Evolutionary conservation across 2,329 filamentous ascomycete genomes (phyloP), one percentile per base, ranked within the genome.

Genomic region (Orbilia blumenaviensis): DNA sequence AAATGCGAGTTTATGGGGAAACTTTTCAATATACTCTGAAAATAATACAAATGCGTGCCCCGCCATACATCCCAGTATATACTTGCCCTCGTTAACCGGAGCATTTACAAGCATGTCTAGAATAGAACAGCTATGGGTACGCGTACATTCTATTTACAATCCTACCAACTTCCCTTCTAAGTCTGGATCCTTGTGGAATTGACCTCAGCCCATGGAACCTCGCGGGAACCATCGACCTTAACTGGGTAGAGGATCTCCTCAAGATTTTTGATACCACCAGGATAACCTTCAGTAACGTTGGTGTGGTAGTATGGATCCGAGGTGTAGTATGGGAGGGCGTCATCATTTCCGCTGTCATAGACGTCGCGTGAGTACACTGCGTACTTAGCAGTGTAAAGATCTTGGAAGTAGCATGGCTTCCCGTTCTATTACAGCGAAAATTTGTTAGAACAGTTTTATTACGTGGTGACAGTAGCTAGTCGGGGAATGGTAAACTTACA

Each of bases 251-350:
- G 29, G 12, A 78, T 75, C 14, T 78, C 75, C 3, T 60, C 50
- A 36, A 66, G 10, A 23, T 23, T 34, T 25, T 64, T 75, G 80
- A 85, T 21, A 83, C 85, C 1, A 85, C 85, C 1, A 81, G 88
- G 1, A 61, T 88, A 10, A 88, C 88, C 75, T 79, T 88, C 52
- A 87, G 88, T 80, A 86, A 88, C 77, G 85, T 89, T 9, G 85
- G 48, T 12, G 27, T 74, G 36, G 48, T 66, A 78, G 32, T 68
- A 63, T n/a, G 54, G 44, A 27, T 75, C 68, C 14, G 61, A 63
- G 29, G 48, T 38, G 41, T 76, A 76, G 25, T 69, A 69, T 23
- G 72, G 72, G 10, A 76, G 58, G 7, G 25, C 8, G 14, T 76
- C 72, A 7, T 16, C 12, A 16, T 68, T 76, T 23, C 72, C 72